Evolutionary conservation across 441 rosid genomes (phyloP).

Genomic region (Erysimum cheiri): DNA sequence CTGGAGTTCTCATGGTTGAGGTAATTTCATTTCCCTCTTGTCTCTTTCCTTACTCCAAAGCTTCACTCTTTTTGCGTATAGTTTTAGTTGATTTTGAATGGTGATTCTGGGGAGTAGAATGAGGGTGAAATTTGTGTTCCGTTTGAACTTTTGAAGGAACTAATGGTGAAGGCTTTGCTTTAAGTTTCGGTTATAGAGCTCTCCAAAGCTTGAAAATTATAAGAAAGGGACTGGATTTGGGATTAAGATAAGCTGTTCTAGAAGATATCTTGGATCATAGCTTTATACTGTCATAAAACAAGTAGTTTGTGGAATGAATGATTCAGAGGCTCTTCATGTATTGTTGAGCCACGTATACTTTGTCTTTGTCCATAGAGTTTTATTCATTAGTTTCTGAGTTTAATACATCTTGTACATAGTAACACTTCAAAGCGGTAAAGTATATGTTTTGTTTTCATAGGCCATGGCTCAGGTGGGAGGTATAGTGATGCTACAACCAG

Average conservation of each 20-base stretch:
- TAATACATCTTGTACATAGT: slow-evolving; percentile 2
- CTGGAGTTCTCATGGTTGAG: slow-evolving; percentile 97
- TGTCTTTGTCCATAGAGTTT: slow-evolving; percentile 4
- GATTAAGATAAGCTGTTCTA: neutral
- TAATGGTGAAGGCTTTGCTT: slow-evolving; percentile 1
- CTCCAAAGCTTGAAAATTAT: neutral
- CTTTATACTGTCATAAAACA: neutral
- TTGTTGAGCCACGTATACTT: neutral
- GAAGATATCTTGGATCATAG: slow-evolving; percentile 6
- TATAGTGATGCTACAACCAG: slow-evolving; percentile 83
- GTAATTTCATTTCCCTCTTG: slow-evolving; percentile 42
- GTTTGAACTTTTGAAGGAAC: slow-evolving; percentile 5
- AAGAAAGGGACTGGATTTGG: neutral
- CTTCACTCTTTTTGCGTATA: neutral
- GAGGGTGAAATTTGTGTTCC: neutral
- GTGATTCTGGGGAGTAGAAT: neutral
- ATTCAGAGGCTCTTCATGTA: neutral
- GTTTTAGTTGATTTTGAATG: slow-evolving; percentile 19
- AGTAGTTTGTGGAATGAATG: slow-evolving; percentile 6
- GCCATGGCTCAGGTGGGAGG: slow-evolving; percentile 96
- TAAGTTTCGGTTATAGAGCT: slow-evolving; percentile 1
- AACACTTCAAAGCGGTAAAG: neutral
- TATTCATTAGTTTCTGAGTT: neutral
- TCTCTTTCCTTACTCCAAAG: neutral
- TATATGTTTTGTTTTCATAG: slow-evolving; percentile 42